A percentile compares a stretch with the other conserved stretches of the same genome.
phyloP scores from a whole-genome alignment of 2,329 filamentous ascomycete genomes.

The Calonectria crousiana region DNA sequence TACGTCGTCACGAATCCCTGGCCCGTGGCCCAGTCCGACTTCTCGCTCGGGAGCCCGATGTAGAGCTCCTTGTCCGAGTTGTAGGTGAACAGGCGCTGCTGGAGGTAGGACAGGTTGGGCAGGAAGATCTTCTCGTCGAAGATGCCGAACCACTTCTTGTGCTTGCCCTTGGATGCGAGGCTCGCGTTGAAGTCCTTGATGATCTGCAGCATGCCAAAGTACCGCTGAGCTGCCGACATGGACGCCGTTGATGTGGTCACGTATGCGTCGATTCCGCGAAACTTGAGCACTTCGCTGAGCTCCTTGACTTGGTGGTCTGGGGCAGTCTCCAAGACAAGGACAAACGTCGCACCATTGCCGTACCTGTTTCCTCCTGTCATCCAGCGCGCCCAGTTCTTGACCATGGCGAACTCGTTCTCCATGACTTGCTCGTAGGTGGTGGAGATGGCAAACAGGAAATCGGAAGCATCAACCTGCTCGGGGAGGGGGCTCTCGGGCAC shows the following conservation, averaged over 20 bases:
- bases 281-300: conserved; percentile 47
- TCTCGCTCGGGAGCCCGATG: conserved; percentile 58
- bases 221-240: conserved; percentile 50
- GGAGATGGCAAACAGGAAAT: conserved; percentile 58
- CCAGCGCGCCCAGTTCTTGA: conserved; percentile 60
- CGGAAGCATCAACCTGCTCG: conserved; percentile 53
- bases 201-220: conserved; percentile 53
- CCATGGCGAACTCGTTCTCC: conserved; percentile 52
- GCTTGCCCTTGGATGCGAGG: conserved; percentile 50
- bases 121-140: conserved; percentile 62
- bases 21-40: conserved; percentile 55
- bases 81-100: conserved; percentile 52
- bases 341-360: conserved; percentile 58
- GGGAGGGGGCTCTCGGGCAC: conserved; percentile 46
- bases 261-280: conserved; percentile 54
- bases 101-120: conserved; percentile 55
- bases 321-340: conserved; percentile 57
- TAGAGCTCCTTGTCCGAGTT: conserved; percentile 51
- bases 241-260: conserved; percentile 48
- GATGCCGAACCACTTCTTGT: conserved; percentile 57
- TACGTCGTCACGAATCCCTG: conserved; percentile 54
- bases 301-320: conserved; percentile 47
- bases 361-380: conserved; percentile 55
- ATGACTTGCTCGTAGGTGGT: conserved; percentile 57
- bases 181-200: conserved; percentile 49